These are phyloP conservation scores for Fomitopsis pulvina DNA, from an alignment of 768 basidiomycete genomes.

Conservation along the genomic window DNA sequence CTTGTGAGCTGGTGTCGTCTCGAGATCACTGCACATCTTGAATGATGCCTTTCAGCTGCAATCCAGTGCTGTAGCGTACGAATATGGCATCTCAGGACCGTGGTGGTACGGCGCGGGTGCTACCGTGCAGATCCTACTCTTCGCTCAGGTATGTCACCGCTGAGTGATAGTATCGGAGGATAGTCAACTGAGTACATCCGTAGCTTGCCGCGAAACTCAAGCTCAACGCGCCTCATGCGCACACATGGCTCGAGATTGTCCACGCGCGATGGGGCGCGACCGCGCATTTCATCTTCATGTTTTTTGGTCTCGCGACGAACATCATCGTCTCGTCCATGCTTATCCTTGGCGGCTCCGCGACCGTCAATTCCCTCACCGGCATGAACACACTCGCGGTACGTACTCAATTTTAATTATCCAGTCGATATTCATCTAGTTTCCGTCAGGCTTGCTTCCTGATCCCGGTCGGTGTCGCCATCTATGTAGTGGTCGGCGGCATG, in stretches of 20 bases:
- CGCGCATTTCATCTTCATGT: slow-evolving; percentile 82
- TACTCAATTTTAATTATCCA: slow-evolving; percentile 18
- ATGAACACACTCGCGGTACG: slow-evolving; percentile 80
- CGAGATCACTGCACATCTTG: background rate
- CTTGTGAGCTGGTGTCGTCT: slow-evolving; percentile 34
- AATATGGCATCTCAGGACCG: slow-evolving; percentile 78
- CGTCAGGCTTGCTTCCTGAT: slow-evolving; percentile 80
- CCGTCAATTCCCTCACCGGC: slow-evolving; percentile 82
- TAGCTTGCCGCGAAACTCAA: slow-evolving; percentile 89
- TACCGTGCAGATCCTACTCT: slow-evolving; percentile 83
- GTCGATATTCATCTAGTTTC: slow-evolving; percentile 37
- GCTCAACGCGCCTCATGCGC: slow-evolving; percentile 80
- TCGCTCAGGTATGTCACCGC: slow-evolving; percentile 53
- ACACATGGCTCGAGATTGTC: slow-evolving; percentile 88
- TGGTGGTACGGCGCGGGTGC: slow-evolving; percentile 95
- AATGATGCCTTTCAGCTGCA: slow-evolving; percentile 42
- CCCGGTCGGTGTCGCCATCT: slow-evolving; percentile 81
- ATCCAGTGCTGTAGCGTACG: slow-evolving; percentile 80
- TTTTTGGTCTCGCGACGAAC: slow-evolving; percentile 90
- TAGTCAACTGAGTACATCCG: background rate
- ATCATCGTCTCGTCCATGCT: slow-evolving; percentile 88
- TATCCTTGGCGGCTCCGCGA: slow-evolving; percentile 77
- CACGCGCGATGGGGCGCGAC: slow-evolving; percentile 69
- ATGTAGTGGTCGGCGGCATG: slow-evolving; percentile 85
- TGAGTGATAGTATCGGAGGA: too few species aligned